Evolutionary conservation across 2,329 filamentous ascomycete genomes (phyloP), one percentile per base, ranked within the genome.

Genomic region (Aschersonia sp.): DNA sequence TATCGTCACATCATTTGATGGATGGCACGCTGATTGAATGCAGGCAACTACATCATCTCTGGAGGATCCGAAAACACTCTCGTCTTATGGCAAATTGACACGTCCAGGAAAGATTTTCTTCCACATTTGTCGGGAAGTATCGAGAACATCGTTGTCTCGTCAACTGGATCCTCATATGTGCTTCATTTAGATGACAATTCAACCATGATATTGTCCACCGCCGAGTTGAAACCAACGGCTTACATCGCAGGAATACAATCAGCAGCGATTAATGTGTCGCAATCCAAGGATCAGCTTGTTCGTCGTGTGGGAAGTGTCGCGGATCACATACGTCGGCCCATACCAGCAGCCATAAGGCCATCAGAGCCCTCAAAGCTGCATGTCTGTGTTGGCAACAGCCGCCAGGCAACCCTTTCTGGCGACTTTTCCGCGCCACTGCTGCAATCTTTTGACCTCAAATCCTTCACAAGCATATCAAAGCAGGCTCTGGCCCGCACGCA

Each of bases 1-100:
- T 12, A 9, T 30, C 9, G 45, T 20, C 43, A 2, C 5, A n/a
- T 7, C 10, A 30, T n/a, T 9, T 6, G 9, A 6, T 44, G 32
- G 1, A 10, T 28, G 4, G 29, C 12, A 3, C 51, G 54, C 68
- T 69, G 51, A 69, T 57, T 44, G 45, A 43, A 45, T 6, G 10
- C 55, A 92, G 86, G 87, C 46, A 89, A 95, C 60, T 98, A 98
- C 63, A 68, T 98, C 50, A 82, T 98, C 47, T 97, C 92, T 49
- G 92, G 92, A 59, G 92, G 92, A 32, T 80, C 81, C 29, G 92
- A 98, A 65, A 89, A 88, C 5, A 85, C 88, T 28, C 72, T 98
- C 42, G 86, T 95, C 6, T 70, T 96, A 32, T 97, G 89, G 89
- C 92, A 98, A 65, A 72, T 96, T 49, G 86, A 94, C 55, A 96